Base-by-base conservation (phyloP, 768 basidiomycete species). In the Tylopilus balloui region DNA sequence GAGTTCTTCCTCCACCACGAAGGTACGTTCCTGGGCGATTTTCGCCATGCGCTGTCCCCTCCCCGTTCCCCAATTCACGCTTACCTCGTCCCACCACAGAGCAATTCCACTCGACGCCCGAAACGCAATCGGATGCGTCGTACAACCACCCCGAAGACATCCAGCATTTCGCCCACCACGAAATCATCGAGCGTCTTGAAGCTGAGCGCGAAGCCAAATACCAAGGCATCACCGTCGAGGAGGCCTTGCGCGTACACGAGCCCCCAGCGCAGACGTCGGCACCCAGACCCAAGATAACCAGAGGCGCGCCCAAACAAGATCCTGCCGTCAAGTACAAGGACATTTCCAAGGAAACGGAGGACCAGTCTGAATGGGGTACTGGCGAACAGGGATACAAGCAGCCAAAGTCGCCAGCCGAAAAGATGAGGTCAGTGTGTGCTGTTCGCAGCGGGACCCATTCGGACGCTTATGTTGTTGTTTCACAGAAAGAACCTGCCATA, bases 1-100 rank as follows among this genome's bases (percentile, higher is more conserved):
- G 89, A 95, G 69, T 94, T 94, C 73, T 94, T 93, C 79, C 75
- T 94, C 41, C 94, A 98, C 62, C 96, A 99, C 69, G 96, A 99
- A 81, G 94, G 92, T 86, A 51, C 60, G 70, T 34, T n/a, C 3
- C 27, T 6, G 17, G n/a, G 8, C n/a, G 14, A n/a, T 7, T 15
- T 34, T 34, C 11, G 4, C n/a, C 32, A 9, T 17, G 31, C 31
- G 17, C 5, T n/a, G n/a, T n/a, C n/a, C n/a, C n/a, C n/a, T n/a
- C n/a, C n/a, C n/a, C n/a, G n/a, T 0, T 4, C 2, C 15, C 38
- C 28, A 11, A 19, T 39, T 48, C 50, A 51, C 25, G 15, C 3
- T 23, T 34, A n/a, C n/a, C n/a, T 14, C 14, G 31, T 13, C 15
- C 14, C 27, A 9, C 20, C 10, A 13, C 20, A 91, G 90, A 98